phyloP scores from a whole-genome alignment of 2,329 filamentous ascomycete species.

The Chaetomium globosum region DNA sequence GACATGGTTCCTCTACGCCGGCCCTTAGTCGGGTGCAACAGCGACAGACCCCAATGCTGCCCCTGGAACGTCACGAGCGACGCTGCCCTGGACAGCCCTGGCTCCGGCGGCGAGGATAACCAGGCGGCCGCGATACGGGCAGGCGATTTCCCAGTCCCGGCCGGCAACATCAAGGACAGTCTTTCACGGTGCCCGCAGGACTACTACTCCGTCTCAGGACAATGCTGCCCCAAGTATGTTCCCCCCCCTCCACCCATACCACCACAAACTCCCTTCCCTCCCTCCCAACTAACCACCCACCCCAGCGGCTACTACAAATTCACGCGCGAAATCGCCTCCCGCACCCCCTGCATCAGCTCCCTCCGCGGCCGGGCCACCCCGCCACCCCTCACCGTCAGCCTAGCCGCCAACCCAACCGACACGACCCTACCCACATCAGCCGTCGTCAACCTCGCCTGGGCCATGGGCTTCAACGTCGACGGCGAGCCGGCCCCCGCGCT shows the following conservation, averaged over 20 bases:
- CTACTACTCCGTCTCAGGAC: constrained; percentile 38
- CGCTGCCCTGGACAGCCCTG: neutral
- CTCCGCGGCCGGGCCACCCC: constrained; percentile 29
- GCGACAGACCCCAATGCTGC: constrained; percentile 38
- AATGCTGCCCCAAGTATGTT: constrained; percentile 38
- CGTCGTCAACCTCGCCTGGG: constrained; percentile 37
- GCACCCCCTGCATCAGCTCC: constrained; percentile 40
- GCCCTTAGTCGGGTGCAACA: constrained; percentile 38
- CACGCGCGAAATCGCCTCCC: constrained; percentile 35
- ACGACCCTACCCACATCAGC: constrained; percentile 36
- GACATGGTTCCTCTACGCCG: constrained; percentile 37
- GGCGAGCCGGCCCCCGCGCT: constrained; percentile 8
- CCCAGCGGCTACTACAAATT: constrained; percentile 39
- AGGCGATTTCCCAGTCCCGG: constrained; percentile 31
- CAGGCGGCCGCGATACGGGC: constrained; percentile 20
- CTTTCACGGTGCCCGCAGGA: constrained; percentile 36
- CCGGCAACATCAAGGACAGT: constrained; percentile 20
- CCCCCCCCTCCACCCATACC: neutral
- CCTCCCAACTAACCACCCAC: neutral
- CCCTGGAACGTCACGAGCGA: constrained; percentile 36
- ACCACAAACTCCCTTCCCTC: constrained; percentile 9
- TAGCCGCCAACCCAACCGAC: constrained; percentile 28
- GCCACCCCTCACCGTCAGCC: constrained; percentile 35
- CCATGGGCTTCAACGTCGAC: constrained; percentile 30
- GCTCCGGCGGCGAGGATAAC: neutral